Base-by-base conservation (phyloP, 805 yeast genomes). In the Ogataea paradorogensis region DNA sequence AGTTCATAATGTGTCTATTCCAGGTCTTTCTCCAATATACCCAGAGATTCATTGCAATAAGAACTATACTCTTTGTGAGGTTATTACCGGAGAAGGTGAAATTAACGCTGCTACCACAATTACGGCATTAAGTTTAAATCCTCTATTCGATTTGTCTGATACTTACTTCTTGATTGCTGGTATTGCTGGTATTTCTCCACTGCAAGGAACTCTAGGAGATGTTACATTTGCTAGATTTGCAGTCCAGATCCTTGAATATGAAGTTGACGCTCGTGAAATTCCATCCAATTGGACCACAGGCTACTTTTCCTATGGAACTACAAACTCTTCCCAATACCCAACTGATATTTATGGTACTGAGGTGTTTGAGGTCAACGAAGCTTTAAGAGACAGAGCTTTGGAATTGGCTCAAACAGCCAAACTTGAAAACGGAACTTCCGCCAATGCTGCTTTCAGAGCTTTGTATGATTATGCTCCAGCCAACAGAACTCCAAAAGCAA, bases 81-180 rank as follows among this genome's bases (percentile, higher is more conserved):
- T 79, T 39, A 76, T 82, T 31, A 75, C 82, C n/a, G 86, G 86
- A 38, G 85, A 79, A 62, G 81, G 80, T 47, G 84, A 80, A 56
- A 71, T 78, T 48, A 80, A 80, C 51, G 85, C 85, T 27, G 84
- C 85, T 11, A 47, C 78, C 18, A 66, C 83, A 16, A 55, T 79
- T 42, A 69, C 74, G 29, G 80, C 85, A 6, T 60, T 80, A 47
- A 57, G 73, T 9, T 64, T 77, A 55, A 67, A 69, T 41, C 78
- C 82, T 27, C 51, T 66, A 42, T 79, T 80, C 46, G 82, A 80
- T 53, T 67, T 80, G 36, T 56, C 76, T 26, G 70, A 73, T 51
- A 77, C 85, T 30, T 80, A 78, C 65, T 80, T 76, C 66, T 49
- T 80, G 49, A 63, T 78, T 45, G 80, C 81, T 15, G 86, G 86